Evolutionary conservation across 495 filamentous ascomycete genomes (phyloP).

Genomic region (Daldinia vernicosa): DNA sequence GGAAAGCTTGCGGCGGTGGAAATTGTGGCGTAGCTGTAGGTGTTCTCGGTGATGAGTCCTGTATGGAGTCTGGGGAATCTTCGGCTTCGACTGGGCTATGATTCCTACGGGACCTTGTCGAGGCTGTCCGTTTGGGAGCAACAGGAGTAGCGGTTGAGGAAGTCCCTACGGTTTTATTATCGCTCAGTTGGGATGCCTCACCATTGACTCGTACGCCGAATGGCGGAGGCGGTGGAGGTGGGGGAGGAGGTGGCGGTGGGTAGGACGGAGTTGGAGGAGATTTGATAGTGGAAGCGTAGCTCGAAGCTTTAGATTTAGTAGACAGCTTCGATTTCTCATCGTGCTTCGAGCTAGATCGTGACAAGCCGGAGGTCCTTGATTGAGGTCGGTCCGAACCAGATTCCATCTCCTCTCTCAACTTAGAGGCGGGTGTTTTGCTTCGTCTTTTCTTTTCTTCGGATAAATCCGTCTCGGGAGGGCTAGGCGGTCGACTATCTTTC

Average conservation of each 20-base stretch:
- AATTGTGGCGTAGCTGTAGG: slow-evolving; percentile 64
- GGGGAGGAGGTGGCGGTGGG: slow-evolving; percentile 35
- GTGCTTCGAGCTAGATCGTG: slow-evolving; percentile 54
- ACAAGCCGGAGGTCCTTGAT: slow-evolving; percentile 53
- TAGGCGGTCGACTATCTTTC: slow-evolving; percentile 60
- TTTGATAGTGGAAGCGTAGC: slow-evolving; percentile 54
- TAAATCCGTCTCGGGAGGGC: slow-evolving; percentile 65
- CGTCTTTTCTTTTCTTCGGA: slow-evolving; percentile 55
- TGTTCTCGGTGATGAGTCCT: slow-evolving; percentile 66
- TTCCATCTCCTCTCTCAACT: slow-evolving; percentile 45
- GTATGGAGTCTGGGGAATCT: slow-evolving; percentile 57
- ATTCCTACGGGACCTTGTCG: slow-evolving; percentile 50
- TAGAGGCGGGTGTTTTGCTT: slow-evolving; percentile 48
- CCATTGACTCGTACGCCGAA: slow-evolving; percentile 31
- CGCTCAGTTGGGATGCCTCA: slow-evolving; percentile 60
- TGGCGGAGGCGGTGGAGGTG: slow-evolving; percentile 34
- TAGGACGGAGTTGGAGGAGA: slow-evolving; percentile 42
- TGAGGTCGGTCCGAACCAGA: slow-evolving; percentile 46
- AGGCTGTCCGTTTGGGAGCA: slow-evolving; percentile 64
- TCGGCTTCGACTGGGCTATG: slow-evolving; percentile 49
- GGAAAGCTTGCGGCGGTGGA: slow-evolving; percentile 49
- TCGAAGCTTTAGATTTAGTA: slow-evolving; percentile 57
- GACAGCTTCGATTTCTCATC: slow-evolving; percentile 59
- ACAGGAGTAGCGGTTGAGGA: slow-evolving; percentile 67
- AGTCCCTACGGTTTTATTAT: slow-evolving; percentile 34